A percentile compares a stretch with the other conserved stretches of the same genome.
Evolutionary conservation across 106 monocot species (phyloP).

Genomic region (Dactylorhiza incarnata): DNA sequence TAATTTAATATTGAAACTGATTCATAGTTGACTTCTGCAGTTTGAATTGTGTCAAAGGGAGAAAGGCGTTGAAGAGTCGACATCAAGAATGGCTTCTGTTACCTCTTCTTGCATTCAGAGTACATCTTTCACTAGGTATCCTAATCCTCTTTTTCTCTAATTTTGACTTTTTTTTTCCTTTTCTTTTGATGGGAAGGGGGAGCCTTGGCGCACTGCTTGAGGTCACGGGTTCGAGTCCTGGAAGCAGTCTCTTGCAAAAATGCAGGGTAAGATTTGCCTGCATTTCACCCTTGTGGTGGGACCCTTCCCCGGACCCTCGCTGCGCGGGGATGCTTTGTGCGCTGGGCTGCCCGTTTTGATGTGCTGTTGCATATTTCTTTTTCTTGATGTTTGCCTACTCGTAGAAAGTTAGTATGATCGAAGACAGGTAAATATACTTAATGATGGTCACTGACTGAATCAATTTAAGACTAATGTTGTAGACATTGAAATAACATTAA

Average conservation of each 20-base stretch:
- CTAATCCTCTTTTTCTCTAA: neutral
- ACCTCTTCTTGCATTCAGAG: conserved; percentile 2
- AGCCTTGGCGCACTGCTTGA: too few species aligned
- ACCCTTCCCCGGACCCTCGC: too few species aligned
- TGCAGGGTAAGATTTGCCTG: too few species aligned
- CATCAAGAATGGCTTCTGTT: conserved; percentile 1
- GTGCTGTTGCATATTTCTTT: neutral
- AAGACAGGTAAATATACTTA: neutral
- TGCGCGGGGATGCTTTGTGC: too few species aligned
- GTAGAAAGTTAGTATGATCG: neutral
- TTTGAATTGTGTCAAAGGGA: neutral
- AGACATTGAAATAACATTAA: neutral
- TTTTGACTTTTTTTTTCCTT: neutral
- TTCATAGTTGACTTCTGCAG: neutral
- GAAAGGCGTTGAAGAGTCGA: neutral
- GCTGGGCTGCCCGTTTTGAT: too few species aligned
- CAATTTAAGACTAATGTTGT: neutral
- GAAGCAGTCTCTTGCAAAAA: too few species aligned
- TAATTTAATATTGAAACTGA: neutral
- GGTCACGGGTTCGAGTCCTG: too few species aligned
- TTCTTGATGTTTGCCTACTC: neutral
- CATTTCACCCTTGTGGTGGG: too few species aligned
- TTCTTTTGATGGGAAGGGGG: neutral
- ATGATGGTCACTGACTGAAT: neutral
- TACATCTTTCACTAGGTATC: conserved; percentile 1